Conservation (phyloP, 2,329 filamentous ascomycete species). For the Fusarium setosum region DNA sequence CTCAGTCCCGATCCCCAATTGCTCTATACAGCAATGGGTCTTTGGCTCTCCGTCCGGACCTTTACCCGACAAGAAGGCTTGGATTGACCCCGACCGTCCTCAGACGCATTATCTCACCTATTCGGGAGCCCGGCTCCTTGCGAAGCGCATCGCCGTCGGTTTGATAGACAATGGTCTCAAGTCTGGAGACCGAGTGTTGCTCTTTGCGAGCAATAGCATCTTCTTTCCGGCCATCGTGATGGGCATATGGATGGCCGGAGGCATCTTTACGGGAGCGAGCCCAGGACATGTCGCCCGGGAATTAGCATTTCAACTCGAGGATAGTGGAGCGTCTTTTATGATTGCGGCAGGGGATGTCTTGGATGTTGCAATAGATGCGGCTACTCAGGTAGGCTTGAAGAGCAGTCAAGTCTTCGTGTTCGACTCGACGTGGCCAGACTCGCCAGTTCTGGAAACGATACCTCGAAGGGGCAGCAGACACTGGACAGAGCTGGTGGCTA, state of each 20-base stretch:
- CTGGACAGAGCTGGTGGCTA: slow-evolving; percentile 72
- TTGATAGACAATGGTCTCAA: slow-evolving; percentile 72
- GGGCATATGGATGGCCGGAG: slow-evolving; percentile 81
- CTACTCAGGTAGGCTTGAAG: slow-evolving; percentile 65
- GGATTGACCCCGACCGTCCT: slow-evolving; percentile 75
- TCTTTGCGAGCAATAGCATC: slow-evolving; percentile 80
- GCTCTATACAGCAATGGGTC: slow-evolving; percentile 67
- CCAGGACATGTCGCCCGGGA: slow-evolving; percentile 76
- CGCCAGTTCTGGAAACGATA: slow-evolving; percentile 29
- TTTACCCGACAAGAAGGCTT: slow-evolving; percentile 57
- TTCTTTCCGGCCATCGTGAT: slow-evolving; percentile 79
- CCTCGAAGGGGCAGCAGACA: slow-evolving; percentile 51
- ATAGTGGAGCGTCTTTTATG: slow-evolving; percentile 76
- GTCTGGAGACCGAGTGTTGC: slow-evolving; percentile 75
- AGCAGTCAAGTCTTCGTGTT: slow-evolving; percentile 72
- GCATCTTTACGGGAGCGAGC: slow-evolving; percentile 82
- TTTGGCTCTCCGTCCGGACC: slow-evolving; percentile 60
- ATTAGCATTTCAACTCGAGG: slow-evolving; percentile 79
- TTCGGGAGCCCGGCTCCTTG: slow-evolving; percentile 73
- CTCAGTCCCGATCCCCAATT: slow-evolving; percentile 55
- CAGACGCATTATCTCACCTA: slow-evolving; percentile 75
- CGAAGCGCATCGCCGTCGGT: slow-evolving; percentile 78
- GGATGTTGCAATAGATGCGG: slow-evolving; percentile 74
- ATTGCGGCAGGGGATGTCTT: slow-evolving; percentile 71
- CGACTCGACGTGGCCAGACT: slow-evolving; percentile 65